Base-by-base conservation (phyloP, 2,329 filamentous ascomycete genomes). In the Apiospora kogelbergensis region DNA sequence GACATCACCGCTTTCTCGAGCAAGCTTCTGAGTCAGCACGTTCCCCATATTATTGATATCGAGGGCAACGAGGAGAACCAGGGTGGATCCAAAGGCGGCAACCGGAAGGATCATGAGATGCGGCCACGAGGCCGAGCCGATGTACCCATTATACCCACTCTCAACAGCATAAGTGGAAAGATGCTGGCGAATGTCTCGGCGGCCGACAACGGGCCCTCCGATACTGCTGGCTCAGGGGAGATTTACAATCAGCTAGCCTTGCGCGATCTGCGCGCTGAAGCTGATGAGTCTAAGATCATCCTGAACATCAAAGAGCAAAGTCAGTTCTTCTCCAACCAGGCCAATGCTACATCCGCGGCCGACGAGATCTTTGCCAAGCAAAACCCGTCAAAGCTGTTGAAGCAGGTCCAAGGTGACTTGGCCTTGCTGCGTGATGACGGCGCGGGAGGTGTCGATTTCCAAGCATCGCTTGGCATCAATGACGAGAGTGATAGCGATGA, bases 11-110 rank as follows among this genome's bases (percentile, higher is more conserved):
- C 81, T 44, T 83, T 86, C 63, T 81, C 85, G 13, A 86, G 83
- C 75, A 86, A 84, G 72, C 84, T 89, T 64, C 82, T 88, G 72
- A 83, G 90, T 3, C 83, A 90, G 42, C 88, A 91, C 68, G 89
- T 99, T 24, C 95, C 96, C 0, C 90, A 95, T 74, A 95, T 97
- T 72, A 95, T 99, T 74, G 93, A 99, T 78, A 81, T 99, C 33
- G 93, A 95, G 77, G 96, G 92, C 40, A 99, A 99, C 76, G 96
- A 98, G 81, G 93, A 96, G 79, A 95, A 99, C 76, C 91, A 97
- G 79, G 97, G 94, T 74, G 93, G 95, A 67, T 89, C 91, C 76
- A 91, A 87, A 75, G 82, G 86, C 71, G 96, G 96, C 65, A 98
- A 99, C 78, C 87, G 91, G 67, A 94, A 95, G 68, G 94, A 98